Base-by-base conservation (phyloP, 768 basidiomycete species). In the Saitozyma podzolica region DNA sequence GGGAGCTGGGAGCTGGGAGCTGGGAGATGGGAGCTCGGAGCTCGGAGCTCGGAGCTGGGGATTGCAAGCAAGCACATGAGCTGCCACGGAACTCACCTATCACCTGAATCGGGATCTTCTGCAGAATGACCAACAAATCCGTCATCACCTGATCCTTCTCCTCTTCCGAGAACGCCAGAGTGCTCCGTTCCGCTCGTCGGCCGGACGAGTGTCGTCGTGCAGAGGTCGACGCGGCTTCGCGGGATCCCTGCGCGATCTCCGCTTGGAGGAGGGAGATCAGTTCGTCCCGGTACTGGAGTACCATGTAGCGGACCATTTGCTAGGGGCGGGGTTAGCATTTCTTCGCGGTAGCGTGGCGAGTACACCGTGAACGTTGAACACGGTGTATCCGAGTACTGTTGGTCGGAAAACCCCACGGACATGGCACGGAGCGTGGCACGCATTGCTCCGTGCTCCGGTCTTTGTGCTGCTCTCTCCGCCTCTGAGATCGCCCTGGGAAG, bases 221-320 rank as follows among this genome's bases (percentile, higher is more conserved):
- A 20, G 50, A 62, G 3, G 64, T 60, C 17, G 48, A 51, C 10
- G 39, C 56, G 11, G 40, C 0, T 19, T 48, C 49, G 6, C 62
- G 55, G 48, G 48, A 29, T 11, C 48, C 50, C 20, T 87, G 83
- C 9, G 63, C 89, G 87, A 69, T 89, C 85, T 42, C 87, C 79
- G 63, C 75, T 83, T 17, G 86, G 88, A 71, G 86, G 85, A 86
- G 65, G 9, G 83, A 82, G 54, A 90, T 77, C 29, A 95, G 84
- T 78, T 95, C 91, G 64, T 94, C 89, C 7, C 90, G 88, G 76
- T 94, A 94, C 79, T 92, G 92, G 68, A 93, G 89, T 56, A 91
- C 89, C 65, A 94, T 90, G 69, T 91, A 92, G 59, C 92, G 89
- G 61, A 91, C 91, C 54, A 92, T 85, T 91, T 94, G 92, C 91